Evolutionary conservation across 2,329 filamentous ascomycete genomes (phyloP).

Genomic region (Sclerotinia nivalis): DNA sequence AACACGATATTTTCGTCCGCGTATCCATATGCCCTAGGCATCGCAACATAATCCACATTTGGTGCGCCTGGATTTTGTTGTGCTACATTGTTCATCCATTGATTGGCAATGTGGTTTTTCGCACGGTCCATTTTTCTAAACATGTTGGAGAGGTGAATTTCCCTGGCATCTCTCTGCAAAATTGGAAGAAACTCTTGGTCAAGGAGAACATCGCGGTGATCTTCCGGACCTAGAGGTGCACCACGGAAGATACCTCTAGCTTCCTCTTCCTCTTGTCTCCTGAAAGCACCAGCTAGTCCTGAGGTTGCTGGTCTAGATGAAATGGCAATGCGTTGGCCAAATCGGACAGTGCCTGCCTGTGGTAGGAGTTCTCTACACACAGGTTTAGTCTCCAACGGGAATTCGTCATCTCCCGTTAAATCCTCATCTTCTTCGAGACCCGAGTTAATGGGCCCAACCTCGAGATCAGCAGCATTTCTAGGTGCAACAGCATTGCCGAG

Average conservation of each 20-base stretch:
- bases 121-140: neutral
- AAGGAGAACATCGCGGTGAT: neutral
- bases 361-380: too few relatives aligned
- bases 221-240: neutral
- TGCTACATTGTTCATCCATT: neutral
- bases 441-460: too few relatives aligned
- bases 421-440: too few relatives aligned
- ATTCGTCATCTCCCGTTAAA: too few relatives aligned
- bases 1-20: neutral
- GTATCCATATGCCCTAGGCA: neutral
- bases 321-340: neutral
- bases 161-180: neutral
- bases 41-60: neutral
- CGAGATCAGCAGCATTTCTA: too few relatives aligned
- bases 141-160: neutral
- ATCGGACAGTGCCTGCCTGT: neutral
- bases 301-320: neutral
- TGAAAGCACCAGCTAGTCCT: neutral
- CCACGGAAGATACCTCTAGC: neutral
- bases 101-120: neutral
- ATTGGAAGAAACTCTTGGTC: neutral
- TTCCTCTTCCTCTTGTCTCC: rapidly evolving
- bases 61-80: neutral
- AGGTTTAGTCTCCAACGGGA: too few relatives aligned
- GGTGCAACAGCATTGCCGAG: too few relatives aligned